Evolutionary conservation across 2,329 filamentous ascomycete genomes (phyloP), one percentile per base, ranked within the genome.

Genomic region (Helotiales sp.): DNA sequence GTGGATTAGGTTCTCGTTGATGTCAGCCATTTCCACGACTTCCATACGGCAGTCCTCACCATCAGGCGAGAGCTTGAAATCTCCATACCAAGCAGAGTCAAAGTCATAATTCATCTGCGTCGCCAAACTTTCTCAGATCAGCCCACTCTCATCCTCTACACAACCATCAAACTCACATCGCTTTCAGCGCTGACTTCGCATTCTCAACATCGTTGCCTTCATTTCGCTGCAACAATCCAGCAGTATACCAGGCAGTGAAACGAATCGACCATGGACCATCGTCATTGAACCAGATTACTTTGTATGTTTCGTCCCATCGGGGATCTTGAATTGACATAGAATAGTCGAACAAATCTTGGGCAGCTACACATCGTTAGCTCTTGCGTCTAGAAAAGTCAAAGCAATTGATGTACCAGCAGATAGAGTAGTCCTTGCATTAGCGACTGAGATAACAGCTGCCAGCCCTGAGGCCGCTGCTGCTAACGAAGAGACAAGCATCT

Each of bases 201-300:
- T 83, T 76, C 1, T 70, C 66, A 2, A 74, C 72, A 66, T 85
- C 82, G 22, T 73, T 67, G 15, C 73, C 76, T 13, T 77, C 57
- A 60, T 86, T 82, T 2, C 83, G 75, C 10, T 81, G 78, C 22
- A 87, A 69, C 2, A 86, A 73, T 0, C 83, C 83, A 1, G 80
- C 73, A 0, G 81, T 80, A 66, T 86, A 85, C 83, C 83, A 86
- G 0, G 76, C 75, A 0, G 81, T 77, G 49, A 78, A 78, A 9
- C 76, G 70, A 31, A 72, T 67, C 3, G 71, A 75, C 73, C 75
- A 77, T 19, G 72, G 72, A 0, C 77, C 76, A 2, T 73, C 75
- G 47, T 77, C 73, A 10, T 69, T 68, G 51, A 77, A 78, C 59
- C 66, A 72, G 24, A 79, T 72, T 46, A 73, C 74, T 22, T 76